Evolutionary conservation across 345 rosid genomes (phyloP), one percentile per base, ranked within the genome.

Genomic region (Lumnitzera racemosa): DNA sequence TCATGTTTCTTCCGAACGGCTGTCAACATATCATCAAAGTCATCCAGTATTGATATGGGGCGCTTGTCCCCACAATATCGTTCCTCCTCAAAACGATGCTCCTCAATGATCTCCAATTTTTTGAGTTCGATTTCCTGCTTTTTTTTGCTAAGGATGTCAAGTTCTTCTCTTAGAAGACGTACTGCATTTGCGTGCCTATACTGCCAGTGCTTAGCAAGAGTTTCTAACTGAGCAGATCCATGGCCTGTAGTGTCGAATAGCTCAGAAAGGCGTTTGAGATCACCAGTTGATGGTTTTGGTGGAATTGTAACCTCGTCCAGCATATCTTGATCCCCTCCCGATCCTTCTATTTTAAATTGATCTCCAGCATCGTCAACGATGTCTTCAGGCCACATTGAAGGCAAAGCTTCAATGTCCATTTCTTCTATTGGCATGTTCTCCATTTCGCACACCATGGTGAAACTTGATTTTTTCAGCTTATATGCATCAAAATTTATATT

Each of bases 311-410:
- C 97, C 78, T 94, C 96, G 72, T 92, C 84, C 67, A 94, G 74
- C 85, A 79, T 89, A 59, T 94, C 99, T 68, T 75, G 87, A 70
- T 84, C 97, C 11, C 84, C 84, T 27, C 81, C 76, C 3, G 97
- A 84, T 70, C 71, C 77, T 66, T 90, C 97, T 9, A 94, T 84
- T 58, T 89, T 91, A 80, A 86, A 94, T 17, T 88, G 99, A 74
- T 90, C 87, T 56, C 87, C 88, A 15, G 74, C 76, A 66, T 87
- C 85, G 12, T 70, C 58, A 27, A 72, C 88, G 5, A 90, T 83
- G 57, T 86, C 90, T 57, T 90, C 99, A 2, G 99, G 98, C 98
- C 98, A 92, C 96, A 89, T 87, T 1, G 98, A 92, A 65, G 83
- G 72, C 27, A 89, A 83, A 63, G 65, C 83, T 81, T 92, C 97